phyloP scores from a whole-genome alignment of 2,329 filamentous ascomycete genomes.

The Teratosphaeria pseudoeucalypti region DNA sequence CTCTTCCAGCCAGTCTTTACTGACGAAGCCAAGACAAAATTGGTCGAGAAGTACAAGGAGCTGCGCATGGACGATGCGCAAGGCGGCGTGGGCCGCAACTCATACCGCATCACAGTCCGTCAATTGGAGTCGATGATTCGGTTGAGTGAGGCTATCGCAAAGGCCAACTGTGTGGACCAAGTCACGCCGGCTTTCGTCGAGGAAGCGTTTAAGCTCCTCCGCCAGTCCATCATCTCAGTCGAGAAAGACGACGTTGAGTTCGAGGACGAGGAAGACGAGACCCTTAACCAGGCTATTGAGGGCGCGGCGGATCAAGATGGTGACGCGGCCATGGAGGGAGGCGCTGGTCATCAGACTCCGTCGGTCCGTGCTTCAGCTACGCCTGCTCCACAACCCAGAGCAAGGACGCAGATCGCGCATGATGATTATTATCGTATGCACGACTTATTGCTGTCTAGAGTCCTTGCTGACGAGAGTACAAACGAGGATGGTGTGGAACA shows the following conservation, averaged over 20 bases:
- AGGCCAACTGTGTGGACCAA: slow-evolving; percentile 91
- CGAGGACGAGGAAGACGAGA: slow-evolving; percentile 56
- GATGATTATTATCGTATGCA: slow-evolving; percentile 91
- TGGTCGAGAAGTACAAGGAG: slow-evolving; percentile 93
- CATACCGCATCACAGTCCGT: slow-evolving; percentile 92
- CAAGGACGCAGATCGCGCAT: slow-evolving; percentile 82
- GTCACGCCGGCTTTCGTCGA: slow-evolving; percentile 75
- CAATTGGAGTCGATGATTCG: slow-evolving; percentile 95
- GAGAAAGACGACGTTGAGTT: slow-evolving; percentile 97
- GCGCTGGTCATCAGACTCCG: slow-evolving; percentile 27
- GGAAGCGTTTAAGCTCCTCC: slow-evolving; percentile 82
- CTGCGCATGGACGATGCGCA: slow-evolving; percentile 86
- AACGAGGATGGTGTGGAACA: slow-evolving; percentile 75
- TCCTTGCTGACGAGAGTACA: slow-evolving; percentile 69
- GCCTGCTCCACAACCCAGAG: slow-evolving; percentile 32
- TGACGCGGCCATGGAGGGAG: slow-evolving; percentile 42
- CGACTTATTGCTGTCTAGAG: slow-evolving; percentile 69
- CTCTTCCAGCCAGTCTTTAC: slow-evolving; percentile 93
- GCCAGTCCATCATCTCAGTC: slow-evolving; percentile 93
- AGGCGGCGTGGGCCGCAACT: slow-evolving; percentile 86
- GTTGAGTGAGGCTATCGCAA: slow-evolving; percentile 92
- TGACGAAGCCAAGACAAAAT: slow-evolving; percentile 69
- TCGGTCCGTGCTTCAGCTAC: slow-evolving; percentile 32
- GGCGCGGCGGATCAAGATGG: slow-evolving; percentile 32
- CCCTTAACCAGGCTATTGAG: slow-evolving; percentile 40